Evolutionary conservation across 2,329 filamentous ascomycete species (phyloP).

Genomic region (Nannizziopsis arthrosporioides): DNA sequence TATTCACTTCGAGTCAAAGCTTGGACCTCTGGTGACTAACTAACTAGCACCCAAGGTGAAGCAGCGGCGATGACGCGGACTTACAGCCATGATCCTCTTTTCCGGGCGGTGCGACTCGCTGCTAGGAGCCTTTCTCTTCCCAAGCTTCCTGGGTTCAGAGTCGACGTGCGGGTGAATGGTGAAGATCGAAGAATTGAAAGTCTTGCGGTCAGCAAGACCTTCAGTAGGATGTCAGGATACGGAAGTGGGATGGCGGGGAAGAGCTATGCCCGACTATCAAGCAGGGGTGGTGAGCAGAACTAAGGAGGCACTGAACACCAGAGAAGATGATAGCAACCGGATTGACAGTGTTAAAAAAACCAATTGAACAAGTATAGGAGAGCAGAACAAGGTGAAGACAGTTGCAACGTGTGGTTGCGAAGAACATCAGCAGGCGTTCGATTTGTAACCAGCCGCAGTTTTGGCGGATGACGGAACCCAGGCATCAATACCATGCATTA

Average conservation of each 20-base stretch:
- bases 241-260: constrained; percentile 16
- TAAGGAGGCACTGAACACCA: background rate
- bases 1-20: too few relatives aligned
- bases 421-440: too few relatives aligned
- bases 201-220: constrained; percentile 35
- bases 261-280: constrained; percentile 3
- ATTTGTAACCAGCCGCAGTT: too few relatives aligned
- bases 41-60: constrained; percentile 7
- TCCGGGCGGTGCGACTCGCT: constrained; percentile 34
- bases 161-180: constrained; percentile 25
- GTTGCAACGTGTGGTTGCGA: too few relatives aligned
- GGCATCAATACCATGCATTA: too few relatives aligned
- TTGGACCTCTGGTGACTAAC: background rate
- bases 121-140: constrained; percentile 16
- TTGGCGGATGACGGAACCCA: too few relatives aligned
- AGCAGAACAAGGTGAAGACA: too few relatives aligned
- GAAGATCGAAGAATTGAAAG: constrained; percentile 28
- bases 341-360: too few relatives aligned
- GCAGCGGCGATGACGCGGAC: constrained; percentile 15
- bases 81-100: constrained; percentile 44
- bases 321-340: background rate
- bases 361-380: too few relatives aligned
- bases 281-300: background rate
- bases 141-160: constrained; percentile 13
- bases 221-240: constrained; percentile 17